These are phyloP conservation scores for Malania oleifera DNA, from an alignment of 164 flowering plant species.

Conservation along the genomic window DNA sequence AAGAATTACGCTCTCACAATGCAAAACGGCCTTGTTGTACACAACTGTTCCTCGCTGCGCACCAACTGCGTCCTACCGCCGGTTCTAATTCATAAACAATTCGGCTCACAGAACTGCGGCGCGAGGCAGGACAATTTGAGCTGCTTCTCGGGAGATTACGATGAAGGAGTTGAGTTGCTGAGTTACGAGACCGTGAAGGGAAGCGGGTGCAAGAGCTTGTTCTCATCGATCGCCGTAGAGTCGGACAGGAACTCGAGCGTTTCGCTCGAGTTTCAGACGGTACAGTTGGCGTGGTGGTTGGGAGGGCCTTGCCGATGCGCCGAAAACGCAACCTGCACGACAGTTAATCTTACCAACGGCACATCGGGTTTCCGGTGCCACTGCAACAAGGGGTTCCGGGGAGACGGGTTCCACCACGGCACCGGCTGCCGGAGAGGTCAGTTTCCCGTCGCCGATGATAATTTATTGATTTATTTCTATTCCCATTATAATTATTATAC, in stretches of 20 bases:
- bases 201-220: slow-evolving; percentile 26
- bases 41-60: slow-evolving; percentile 18
- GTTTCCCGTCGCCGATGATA: neutral
- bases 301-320: slow-evolving; percentile 32
- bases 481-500: neutral
- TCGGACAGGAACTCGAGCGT: slow-evolving; percentile 7
- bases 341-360: slow-evolving; percentile 12
- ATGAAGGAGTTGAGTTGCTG: slow-evolving; percentile 9
- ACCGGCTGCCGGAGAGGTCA: slow-evolving; percentile 47
- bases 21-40: slow-evolving; percentile 30
- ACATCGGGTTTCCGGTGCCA: slow-evolving; percentile 33
- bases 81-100: slow-evolving; percentile 7
- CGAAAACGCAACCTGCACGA: slow-evolving; percentile 22
- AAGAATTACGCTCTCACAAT: slow-evolving; percentile 22
- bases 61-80: slow-evolving; percentile 22
- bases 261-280: slow-evolving; percentile 28
- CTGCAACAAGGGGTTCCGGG: slow-evolving; percentile 37
- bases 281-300: slow-evolving; percentile 55
- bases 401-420: slow-evolving; percentile 47
- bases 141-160: slow-evolving; percentile 25
- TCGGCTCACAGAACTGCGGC: slow-evolving; percentile 12
- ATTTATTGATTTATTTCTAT: neutral
- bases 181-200: slow-evolving; percentile 12
- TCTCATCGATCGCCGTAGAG: slow-evolving; percentile 31
- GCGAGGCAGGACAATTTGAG: slow-evolving; percentile 19